phyloP scores from a whole-genome alignment of 176 grass and related monocot species.

The Oropetium thomaeum region DNA sequence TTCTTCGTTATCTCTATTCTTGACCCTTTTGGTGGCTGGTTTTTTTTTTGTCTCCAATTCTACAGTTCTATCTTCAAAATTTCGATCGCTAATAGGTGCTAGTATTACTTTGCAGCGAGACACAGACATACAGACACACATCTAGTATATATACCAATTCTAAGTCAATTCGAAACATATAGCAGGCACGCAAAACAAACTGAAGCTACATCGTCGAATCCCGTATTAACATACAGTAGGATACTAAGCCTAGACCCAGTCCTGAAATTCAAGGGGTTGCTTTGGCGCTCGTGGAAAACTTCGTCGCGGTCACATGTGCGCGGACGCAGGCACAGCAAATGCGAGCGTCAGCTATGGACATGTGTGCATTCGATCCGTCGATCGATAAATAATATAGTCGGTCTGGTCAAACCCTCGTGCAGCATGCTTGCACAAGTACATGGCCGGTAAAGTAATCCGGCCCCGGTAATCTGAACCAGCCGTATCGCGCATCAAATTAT shows the following conservation, averaged over 20 bases:
- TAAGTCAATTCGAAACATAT: background rate
- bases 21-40: no score
- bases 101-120: background rate
- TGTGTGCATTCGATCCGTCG: background rate
- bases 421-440: background rate
- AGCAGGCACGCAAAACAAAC: background rate
- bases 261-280: background rate
- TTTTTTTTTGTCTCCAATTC: no score
- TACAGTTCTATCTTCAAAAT: no score
- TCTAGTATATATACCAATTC: no score
- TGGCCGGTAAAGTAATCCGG: background rate
- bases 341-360: conserved; percentile 18
- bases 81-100: background rate
- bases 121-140: no score
- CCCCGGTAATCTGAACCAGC: conserved; percentile 3
- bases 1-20: no score
- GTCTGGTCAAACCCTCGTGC: background rate
- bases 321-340: conserved; percentile 15
- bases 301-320: conserved; percentile 24
- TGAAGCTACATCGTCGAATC: background rate
- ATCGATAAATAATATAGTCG: conserved; percentile 14
- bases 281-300: conserved; percentile 28
- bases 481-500: background rate
- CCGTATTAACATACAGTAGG: background rate
- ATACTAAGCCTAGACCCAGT: background rate